Evolutionary conservation across 1,139 yeast genomes (phyloP), one percentile per base, ranked within the genome.

Genomic region (Groenewaldozyma auringiensis): DNA sequence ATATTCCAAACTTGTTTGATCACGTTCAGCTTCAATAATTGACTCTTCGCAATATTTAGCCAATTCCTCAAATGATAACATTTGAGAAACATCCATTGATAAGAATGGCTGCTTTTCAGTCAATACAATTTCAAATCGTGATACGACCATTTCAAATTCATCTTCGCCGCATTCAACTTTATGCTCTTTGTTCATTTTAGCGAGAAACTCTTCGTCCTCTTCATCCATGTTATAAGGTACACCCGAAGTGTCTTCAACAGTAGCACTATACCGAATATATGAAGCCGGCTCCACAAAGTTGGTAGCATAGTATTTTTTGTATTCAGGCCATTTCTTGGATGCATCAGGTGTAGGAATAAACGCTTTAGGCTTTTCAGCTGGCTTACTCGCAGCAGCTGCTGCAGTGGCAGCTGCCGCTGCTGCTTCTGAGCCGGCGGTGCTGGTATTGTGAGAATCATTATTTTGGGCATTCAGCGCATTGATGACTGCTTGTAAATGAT

Each of bases 261-360:
- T 92, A 2, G 96, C 95, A 46, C 95, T 84, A 56, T 85, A 84
- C 56, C 88, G 83, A 48, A 92, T 85, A 62, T 88, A 89, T 3
- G 84, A 72, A 22, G 79, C 79, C 0, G 97, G 96, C 52, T 81
- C 82, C 9, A 66, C 63, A 64, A 84, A 89, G 33, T 71, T 68
- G 44, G 84, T 84, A 33, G 69, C 68, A 63, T 92, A 92, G 63
- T 76, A 87, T 55, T 80, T 76, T 11, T 70, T 60, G 37, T 87
- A 94, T 31, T 86, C 95, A 1, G 54, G 47, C 96, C 96, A 88
- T 29, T 77, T 70, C 57, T 75, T 74, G 1, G 95, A 83, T 1
- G 98, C 97, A 70, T 88, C 95, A 0, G 98, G 98, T 0, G 98
- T 92, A 1, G 98, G 99, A 57, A 92, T 94, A 62, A 84, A 92